Evolutionary conservation across 2,329 filamentous ascomycete species (phyloP), one percentile per base, ranked within the genome.

Genomic region (Taxawa tesnikishii): DNA sequence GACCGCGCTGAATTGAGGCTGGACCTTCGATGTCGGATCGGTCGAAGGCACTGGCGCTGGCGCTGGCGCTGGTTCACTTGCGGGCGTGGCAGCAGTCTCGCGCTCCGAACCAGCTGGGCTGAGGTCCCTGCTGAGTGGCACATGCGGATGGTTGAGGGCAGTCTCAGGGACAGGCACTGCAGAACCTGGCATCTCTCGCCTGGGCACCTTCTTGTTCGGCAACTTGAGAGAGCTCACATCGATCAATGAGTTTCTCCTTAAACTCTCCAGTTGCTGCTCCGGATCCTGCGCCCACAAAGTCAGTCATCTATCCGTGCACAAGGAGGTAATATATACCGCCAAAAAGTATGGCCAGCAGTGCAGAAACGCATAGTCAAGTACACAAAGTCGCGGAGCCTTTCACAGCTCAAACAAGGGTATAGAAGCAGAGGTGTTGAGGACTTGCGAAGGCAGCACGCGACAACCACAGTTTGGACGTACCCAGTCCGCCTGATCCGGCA

Each of bases 401-500:
- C n/a, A n/a, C n/a, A n/a, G n/a, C n/a, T n/a, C n/a, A n/a, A n/a
- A n/a, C n/a, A n/a, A n/a, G n/a, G n/a, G n/a, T n/a, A n/a, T n/a
- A n/a, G n/a, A n/a, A n/a, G n/a, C n/a, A n/a, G n/a, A n/a, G n/a
- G n/a, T n/a, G n/a, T n/a, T n/a, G n/a, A n/a, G n/a, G n/a, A n/a
- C n/a, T n/a, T n/a, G n/a, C n/a, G n/a, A n/a, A n/a, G n/a, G n/a
- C n/a, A n/a, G n/a, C n/a, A n/a, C n/a, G n/a, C n/a, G n/a, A n/a
- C n/a, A n/a, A n/a, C n/a, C n/a, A n/a, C n/a, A n/a, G n/a, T n/a
- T n/a, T 59, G 68, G 68, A 83, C 83, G 79, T 84, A 94, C 85
- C 88, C 88, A 94, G 58, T 94, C 83, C 53, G 74, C 70, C 68
- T 94, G 87, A 55, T 74, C 68, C 40, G 87, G 85, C 42, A 94